phyloP scores from a whole-genome alignment of 257 asterid genomes.

The Penstemon barbatus region DNA sequence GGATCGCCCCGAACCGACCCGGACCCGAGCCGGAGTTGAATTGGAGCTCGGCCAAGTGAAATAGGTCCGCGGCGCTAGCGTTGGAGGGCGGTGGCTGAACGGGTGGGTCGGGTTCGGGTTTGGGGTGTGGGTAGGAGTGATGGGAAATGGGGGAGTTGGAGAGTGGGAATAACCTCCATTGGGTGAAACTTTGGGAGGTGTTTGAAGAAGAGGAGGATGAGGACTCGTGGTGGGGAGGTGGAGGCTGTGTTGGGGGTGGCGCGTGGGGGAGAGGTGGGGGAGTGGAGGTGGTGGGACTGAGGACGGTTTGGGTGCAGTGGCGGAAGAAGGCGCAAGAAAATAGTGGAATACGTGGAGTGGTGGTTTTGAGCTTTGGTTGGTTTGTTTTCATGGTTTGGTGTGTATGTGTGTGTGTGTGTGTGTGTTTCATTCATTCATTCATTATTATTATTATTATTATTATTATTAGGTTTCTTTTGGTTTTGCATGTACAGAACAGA shows the following conservation, averaged over 20 bases:
- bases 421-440: too few relatives aligned
- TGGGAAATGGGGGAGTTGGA: constrained; percentile 45
- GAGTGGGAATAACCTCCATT: constrained; percentile 64
- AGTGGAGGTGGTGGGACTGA: constrained; percentile 73
- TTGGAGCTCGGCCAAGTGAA: constrained; percentile 59
- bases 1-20: constrained; percentile 52
- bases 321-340: constrained; percentile 81
- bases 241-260: constrained; percentile 24
- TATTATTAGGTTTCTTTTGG: neutral
- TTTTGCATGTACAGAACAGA: constrained; percentile 28
- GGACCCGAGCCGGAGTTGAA: constrained; percentile 46
- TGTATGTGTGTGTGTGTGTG: neutral
- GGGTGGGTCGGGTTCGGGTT: constrained; percentile 27
- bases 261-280: constrained; percentile 65
- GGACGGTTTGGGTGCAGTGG: constrained; percentile 69
- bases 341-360: constrained; percentile 47
- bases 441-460: neutral
- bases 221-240: constrained; percentile 42
- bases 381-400: constrained; percentile 55
- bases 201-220: constrained; percentile 78
- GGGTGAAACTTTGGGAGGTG: constrained; percentile 84
- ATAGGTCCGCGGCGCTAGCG: constrained; percentile 52
- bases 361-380: constrained; percentile 64
- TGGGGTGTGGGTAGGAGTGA: constrained; percentile 24
- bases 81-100: constrained; percentile 29